Evolutionary conservation across 2,329 filamentous ascomycete genomes (phyloP).

Genomic region (Amauroascus niger): DNA sequence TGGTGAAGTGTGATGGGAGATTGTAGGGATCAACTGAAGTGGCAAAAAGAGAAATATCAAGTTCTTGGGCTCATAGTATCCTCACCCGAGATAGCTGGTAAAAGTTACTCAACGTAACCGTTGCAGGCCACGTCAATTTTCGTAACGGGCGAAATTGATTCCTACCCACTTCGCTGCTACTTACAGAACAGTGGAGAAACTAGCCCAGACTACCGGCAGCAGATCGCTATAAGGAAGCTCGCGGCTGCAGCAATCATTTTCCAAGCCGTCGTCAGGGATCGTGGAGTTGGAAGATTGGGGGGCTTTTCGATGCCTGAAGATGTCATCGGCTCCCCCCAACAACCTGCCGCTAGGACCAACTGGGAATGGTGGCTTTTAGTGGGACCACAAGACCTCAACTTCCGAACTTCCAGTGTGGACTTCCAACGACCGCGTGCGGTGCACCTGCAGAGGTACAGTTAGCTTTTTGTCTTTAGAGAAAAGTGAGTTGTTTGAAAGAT

Average conservation of each 20-base stretch:
- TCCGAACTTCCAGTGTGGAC: too few relatives aligned
- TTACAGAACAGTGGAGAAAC: not conserved
- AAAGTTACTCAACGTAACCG: too few relatives aligned
- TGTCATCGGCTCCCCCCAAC: constrained; percentile 2
- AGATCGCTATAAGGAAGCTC: not conserved
- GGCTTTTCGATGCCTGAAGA: not conserved
- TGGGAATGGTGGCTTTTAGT: not conserved
- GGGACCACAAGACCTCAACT: too few relatives aligned
- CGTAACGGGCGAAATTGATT: not conserved
- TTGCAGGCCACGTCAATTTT: not conserved
- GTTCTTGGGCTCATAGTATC: not conserved
- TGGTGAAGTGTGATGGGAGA: not conserved
- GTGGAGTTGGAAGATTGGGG: not conserved
- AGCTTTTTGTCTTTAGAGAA: too few relatives aligned
- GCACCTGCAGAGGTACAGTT: too few relatives aligned
- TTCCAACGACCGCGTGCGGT: too few relatives aligned
- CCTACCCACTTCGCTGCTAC: not conserved
- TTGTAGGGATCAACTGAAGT: not conserved
- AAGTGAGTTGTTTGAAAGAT: too few relatives aligned
- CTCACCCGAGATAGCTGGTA: not conserved
- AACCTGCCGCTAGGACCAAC: not conserved
- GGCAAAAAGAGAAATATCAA: not conserved
- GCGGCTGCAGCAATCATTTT: not conserved
- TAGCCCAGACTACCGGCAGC: not conserved
- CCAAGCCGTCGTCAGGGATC: not conserved